These are phyloP conservation scores for Fusarium armeniacum DNA, from an alignment of 2,329 filamentous ascomycete genomes.

Conservation along the genomic window DNA sequence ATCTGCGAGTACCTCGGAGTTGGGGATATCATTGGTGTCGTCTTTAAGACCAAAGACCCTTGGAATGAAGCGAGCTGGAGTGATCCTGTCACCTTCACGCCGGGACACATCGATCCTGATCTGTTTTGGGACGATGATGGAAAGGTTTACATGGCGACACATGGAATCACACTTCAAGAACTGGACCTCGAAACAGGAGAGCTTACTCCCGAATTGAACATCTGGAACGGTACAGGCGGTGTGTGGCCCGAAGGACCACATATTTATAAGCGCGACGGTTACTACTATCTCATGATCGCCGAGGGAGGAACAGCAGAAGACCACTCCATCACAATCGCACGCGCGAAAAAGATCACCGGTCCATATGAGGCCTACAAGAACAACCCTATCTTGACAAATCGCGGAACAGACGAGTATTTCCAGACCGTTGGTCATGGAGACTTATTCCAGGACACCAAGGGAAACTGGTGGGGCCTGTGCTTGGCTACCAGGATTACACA, in stretches of 20 bases:
- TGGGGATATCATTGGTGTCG: conserved; percentile 25
- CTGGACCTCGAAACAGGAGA: conserved; percentile 26
- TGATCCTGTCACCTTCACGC: conserved; percentile 47
- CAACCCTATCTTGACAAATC: conserved; percentile 58
- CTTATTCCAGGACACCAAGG: conserved; percentile 52
- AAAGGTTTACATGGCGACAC: conserved; percentile 62
- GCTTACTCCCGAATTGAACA: conserved; percentile 51
- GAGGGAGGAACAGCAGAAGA: conserved; percentile 60
- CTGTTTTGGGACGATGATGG: conserved; percentile 69
- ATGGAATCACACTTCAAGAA: conserved; percentile 51
- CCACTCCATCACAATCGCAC: conserved; percentile 56
- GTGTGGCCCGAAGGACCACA: conserved; percentile 67
- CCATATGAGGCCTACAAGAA: conserved; percentile 55
- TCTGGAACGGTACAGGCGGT: conserved; percentile 64
- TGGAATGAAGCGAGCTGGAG: conserved; percentile 47
- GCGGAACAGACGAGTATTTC: conserved; percentile 50
- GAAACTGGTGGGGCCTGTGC: conserved; percentile 63
- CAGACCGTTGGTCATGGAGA: conserved; percentile 54
- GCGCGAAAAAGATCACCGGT: conserved; percentile 53
- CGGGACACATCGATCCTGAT: conserved; percentile 59
- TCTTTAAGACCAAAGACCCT: conserved; percentile 38
- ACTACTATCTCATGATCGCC: conserved; percentile 61
- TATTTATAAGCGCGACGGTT: conserved; percentile 59
- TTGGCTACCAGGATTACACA: conserved; percentile 50
- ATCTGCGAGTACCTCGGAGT: conserved; percentile 35